Percentiles rank a stretch among this genome's conserved stretches.
phyloP scores from a whole-genome alignment of 768 basidiomycete genomes.

The Amanita brunnescens region DNA sequence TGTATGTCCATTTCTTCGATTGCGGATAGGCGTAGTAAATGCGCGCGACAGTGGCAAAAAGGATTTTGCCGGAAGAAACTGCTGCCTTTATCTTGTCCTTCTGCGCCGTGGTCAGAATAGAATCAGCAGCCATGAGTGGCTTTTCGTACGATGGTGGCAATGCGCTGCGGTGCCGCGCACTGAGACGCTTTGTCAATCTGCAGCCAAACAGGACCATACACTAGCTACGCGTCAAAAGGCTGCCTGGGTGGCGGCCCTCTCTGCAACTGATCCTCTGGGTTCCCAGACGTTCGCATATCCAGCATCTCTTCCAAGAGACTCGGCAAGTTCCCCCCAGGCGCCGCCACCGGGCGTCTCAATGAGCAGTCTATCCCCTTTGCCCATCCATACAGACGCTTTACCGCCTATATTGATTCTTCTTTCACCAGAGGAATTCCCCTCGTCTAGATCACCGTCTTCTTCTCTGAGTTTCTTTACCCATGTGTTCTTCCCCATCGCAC shows the following conservation, averaged over 20 bases:
- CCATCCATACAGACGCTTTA: constrained; percentile 82
- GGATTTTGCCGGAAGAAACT: constrained; percentile 63
- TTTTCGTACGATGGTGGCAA: neutral
- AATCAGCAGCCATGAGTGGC: constrained; percentile 58
- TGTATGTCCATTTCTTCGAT: constrained; percentile 73
- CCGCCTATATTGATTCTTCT: constrained; percentile 83
- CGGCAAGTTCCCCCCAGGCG: constrained; percentile 70
- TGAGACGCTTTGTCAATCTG: neutral
- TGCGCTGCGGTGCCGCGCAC: neutral
- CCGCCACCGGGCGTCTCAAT: constrained; percentile 91
- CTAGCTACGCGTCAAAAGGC: constrained; percentile 33
- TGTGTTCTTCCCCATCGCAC: constrained; percentile 69
- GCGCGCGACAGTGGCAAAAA: constrained; percentile 72
- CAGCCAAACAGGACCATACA: constrained; percentile 1
- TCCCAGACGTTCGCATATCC: constrained; percentile 46
- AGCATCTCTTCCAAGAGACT: constrained; percentile 16
- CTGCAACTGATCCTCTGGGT: constrained; percentile 62
- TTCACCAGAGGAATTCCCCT: constrained; percentile 23
- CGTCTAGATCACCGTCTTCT: constrained; percentile 59
- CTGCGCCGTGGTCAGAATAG: constrained; percentile 64
- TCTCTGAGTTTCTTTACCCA: constrained; percentile 69
- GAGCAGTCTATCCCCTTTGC: constrained; percentile 71
- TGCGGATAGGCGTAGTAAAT: constrained; percentile 87
- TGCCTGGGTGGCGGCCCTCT: constrained; percentile 54
- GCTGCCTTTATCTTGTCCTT: constrained; percentile 67